These are phyloP conservation scores for Trichoderma gracile DNA, from an alignment of 2,329 filamentous ascomycete species.

Conservation along the genomic window DNA sequence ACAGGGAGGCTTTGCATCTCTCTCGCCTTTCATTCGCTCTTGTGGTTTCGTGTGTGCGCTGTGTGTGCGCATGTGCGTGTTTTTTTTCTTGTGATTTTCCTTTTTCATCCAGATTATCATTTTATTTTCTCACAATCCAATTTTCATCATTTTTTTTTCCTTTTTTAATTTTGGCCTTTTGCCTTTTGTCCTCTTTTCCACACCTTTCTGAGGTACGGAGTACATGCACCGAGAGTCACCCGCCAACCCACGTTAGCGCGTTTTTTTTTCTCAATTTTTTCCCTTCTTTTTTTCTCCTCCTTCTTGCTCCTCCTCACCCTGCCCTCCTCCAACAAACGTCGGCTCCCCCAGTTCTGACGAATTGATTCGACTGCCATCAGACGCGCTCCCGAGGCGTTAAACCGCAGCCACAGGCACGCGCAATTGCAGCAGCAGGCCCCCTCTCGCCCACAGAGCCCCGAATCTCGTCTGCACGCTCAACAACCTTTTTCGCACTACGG, in stretches of 20 bases:
- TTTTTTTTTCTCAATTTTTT: not conserved
- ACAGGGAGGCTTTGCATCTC: conserved; percentile 13
- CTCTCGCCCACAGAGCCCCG: conserved; percentile 11
- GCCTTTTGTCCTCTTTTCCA: conserved; percentile 14
- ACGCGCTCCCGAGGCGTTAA: conserved; percentile 6
- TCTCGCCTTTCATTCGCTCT: not conserved
- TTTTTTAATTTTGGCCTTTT: not conserved
- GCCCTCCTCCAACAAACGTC: conserved; percentile 5
- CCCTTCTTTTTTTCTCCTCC: not conserved
- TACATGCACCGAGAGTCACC: conserved; percentile 20
- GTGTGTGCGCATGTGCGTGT: not conserved
- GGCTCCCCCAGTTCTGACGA: not conserved
- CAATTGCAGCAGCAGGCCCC: conserved; percentile 4
- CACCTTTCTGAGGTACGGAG: conserved; percentile 6
- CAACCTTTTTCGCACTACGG: conserved; percentile 27
- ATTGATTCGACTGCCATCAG: conserved; percentile 3
- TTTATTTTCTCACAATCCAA: not conserved
- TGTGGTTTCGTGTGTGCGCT: not conserved
- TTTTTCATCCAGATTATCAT: not conserved
- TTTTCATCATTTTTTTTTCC: not conserved
- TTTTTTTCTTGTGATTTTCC: not conserved
- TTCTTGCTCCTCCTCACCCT: conserved; percentile 9
- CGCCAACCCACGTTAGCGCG: conserved; percentile 1
- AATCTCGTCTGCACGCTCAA: conserved; percentile 5
- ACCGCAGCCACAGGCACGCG: not conserved